phyloP scores from a whole-genome alignment of 352 stramenopile genomes.

The Phytophthora tentaculata region DNA sequence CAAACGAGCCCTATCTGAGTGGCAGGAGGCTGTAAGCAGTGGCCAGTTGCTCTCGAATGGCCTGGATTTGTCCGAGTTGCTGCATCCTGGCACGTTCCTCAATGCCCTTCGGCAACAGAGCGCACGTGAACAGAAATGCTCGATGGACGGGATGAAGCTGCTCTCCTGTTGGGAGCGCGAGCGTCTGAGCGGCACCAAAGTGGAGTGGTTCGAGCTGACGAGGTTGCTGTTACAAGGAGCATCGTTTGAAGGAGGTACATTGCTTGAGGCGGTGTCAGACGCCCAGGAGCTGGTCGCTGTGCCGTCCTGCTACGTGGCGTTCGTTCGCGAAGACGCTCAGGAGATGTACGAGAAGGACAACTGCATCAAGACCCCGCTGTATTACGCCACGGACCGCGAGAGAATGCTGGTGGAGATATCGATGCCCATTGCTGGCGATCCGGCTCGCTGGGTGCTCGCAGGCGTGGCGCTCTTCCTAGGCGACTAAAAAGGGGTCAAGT shows the following conservation, averaged over 20 bases:
- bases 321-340: conserved; percentile 73
- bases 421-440: conserved; percentile 76
- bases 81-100: conserved; percentile 95
- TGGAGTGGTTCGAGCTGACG: conserved; percentile 87
- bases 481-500: conserved; percentile 48
- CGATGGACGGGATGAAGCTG: conserved; percentile 93
- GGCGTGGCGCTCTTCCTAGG: conserved; percentile 86
- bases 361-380: conserved; percentile 81
- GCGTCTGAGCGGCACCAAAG: conserved; percentile 43
- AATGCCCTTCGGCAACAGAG: conserved; percentile 94
- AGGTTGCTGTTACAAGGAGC: conserved; percentile 88
- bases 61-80: conserved; percentile 90
- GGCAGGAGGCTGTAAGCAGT: conserved; percentile 66
- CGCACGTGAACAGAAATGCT: conserved; percentile 78
- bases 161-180: conserved; percentile 90
- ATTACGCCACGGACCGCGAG: conserved; percentile 80
- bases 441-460: conserved; percentile 78
- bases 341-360: conserved; percentile 80
- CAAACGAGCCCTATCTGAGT: conserved; percentile 85
- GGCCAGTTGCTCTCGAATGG: conserved; percentile 78
- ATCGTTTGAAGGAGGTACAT: conserved; percentile 78
- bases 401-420: conserved; percentile 85
- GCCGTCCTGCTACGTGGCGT: conserved; percentile 85
- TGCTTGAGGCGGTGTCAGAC: conserved; percentile 84
- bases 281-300: conserved; percentile 84